phyloP scores from a whole-genome alignment of 306 rosid species.

The Prinsepia uniflora region DNA sequence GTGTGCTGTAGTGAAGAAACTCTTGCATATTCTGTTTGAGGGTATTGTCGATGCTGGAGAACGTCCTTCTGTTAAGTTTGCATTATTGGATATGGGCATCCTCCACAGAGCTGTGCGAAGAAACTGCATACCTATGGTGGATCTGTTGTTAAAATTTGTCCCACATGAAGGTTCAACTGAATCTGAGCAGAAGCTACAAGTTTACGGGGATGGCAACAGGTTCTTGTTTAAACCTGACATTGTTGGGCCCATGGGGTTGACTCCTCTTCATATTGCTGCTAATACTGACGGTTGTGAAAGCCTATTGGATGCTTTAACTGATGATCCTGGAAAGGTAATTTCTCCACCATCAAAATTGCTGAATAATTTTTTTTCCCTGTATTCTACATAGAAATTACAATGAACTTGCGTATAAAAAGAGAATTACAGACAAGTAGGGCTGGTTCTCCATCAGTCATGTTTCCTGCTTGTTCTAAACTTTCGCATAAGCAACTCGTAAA shows the following conservation, averaged over 20 bases:
- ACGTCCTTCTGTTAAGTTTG: conserved; percentile 45
- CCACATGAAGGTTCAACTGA: conserved; percentile 35
- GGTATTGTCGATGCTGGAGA: conserved; percentile 61
- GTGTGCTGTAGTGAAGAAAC: conserved; percentile 78
- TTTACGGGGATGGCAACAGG: conserved; percentile 23
- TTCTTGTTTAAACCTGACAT: conserved; percentile 71
- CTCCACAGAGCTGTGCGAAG: conserved; percentile 82
- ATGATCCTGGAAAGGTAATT: conserved; percentile 84
- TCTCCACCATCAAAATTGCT: background rate
- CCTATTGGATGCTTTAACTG: conserved; percentile 74
- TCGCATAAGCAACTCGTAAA: too few species aligned
- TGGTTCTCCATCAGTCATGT: too few species aligned
- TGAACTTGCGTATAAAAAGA: background rate
- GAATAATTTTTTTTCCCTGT: background rate
- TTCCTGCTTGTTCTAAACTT: too few species aligned
- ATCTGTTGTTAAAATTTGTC: conserved; percentile 55
- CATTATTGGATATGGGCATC: conserved; percentile 65
- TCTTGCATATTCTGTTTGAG: conserved; percentile 57
- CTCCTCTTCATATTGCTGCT: conserved; percentile 85
- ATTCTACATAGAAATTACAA: background rate
- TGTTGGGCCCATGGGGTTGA: conserved; percentile 69
- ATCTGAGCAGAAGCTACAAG: conserved; percentile 38
- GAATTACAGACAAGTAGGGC: too few species aligned
- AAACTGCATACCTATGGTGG: conserved; percentile 68
- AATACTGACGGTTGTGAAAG: conserved; percentile 58